Base-by-base conservation (phyloP, 352 stramenopile species). In the Globisporangium sylvaticum region DNA sequence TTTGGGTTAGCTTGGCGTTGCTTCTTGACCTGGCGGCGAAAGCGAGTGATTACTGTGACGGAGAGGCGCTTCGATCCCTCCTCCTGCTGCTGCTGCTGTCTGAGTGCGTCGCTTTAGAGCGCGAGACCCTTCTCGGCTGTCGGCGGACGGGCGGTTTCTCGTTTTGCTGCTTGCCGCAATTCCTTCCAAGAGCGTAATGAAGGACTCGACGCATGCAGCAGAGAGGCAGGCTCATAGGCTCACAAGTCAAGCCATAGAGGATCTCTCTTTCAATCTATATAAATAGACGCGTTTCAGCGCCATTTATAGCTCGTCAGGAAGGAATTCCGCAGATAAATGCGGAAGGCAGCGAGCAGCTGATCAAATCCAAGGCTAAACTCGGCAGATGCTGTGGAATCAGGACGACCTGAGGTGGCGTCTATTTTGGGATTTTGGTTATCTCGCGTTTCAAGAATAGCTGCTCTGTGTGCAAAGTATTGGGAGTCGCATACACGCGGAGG, bases 121-220 rank as follows among this genome's bases (percentile, higher is more conserved):
- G 25, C 22, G 29, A 59, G 54, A 44, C 29, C 29, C 27, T 59
- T 44, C 27, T 58, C 25, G 52, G 53, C 18, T n/a, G 52, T 4
- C 7, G 10, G 24, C 29, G 54, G 39, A 22, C 42, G 42, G 42
- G 39, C 55, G 31, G 55, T 61, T 61, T 61, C 55, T 61, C 55
- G 55, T 61, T 61, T 60, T 42, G 8, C 20, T 44, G 54, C 55
- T 32, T 61, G 55, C 55, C n/a, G 31, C 55, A 59, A 59, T 25
- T 44, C 29, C 54, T 44, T 59, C 54, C 54, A 61, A 61, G 55
- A 10, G 55, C 31, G 55, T 24, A 61, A 61, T 61, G 55, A 61
- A 61, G 55, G 31, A 61, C 31, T 31, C 31, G 55, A 61, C 55
- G 20, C 29, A 61, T 37, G 52, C 10, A 20, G 4, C 14, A 55